Evolutionary conservation across 2,329 filamentous ascomycete species (phyloP).

Genomic region (Aspergillus melleus): DNA sequence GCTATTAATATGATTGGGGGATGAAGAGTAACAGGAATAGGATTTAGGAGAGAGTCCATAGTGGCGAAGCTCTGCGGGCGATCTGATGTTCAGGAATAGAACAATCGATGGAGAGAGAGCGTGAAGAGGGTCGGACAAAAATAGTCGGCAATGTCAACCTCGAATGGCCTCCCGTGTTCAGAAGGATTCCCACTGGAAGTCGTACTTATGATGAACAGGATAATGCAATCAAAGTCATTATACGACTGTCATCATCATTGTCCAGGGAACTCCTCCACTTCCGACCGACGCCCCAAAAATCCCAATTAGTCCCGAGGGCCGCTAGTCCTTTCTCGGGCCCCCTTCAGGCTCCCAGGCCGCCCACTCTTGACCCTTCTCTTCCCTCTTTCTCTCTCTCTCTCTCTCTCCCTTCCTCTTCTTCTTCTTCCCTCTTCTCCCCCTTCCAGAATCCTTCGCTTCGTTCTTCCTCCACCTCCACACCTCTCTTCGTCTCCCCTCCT

Average conservation of each 20-base stretch:
- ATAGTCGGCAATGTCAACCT: not conserved
- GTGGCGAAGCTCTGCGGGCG: not conserved
- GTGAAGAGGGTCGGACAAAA: not conserved
- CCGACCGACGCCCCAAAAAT: not conserved
- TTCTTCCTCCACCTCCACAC: not conserved
- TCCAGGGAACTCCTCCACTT: not conserved
- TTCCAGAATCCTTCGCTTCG: not conserved
- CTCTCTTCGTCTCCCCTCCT: not conserved
- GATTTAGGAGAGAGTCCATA: not conserved
- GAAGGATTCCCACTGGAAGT: too few relatives aligned
- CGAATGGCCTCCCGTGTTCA: not conserved
- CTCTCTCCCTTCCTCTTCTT: conserved; percentile 11
- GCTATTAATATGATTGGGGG: not conserved
- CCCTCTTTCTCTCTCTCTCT: conserved; percentile 4
- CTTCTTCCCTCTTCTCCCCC: conserved; percentile 13
- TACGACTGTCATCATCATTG: not conserved
- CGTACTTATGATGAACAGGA: too few relatives aligned
- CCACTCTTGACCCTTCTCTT: conserved; percentile 6
- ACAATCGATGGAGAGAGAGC: not conserved
- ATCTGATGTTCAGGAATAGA: not conserved
- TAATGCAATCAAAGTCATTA: not conserved
- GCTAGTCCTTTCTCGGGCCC: conserved; percentile 15
- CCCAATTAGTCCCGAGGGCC: not conserved
- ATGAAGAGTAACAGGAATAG: not conserved
- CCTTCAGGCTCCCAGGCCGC: conserved; percentile 17